phyloP scores from a whole-genome alignment of 805 yeast species.

The Clavispora phyllophila region DNA sequence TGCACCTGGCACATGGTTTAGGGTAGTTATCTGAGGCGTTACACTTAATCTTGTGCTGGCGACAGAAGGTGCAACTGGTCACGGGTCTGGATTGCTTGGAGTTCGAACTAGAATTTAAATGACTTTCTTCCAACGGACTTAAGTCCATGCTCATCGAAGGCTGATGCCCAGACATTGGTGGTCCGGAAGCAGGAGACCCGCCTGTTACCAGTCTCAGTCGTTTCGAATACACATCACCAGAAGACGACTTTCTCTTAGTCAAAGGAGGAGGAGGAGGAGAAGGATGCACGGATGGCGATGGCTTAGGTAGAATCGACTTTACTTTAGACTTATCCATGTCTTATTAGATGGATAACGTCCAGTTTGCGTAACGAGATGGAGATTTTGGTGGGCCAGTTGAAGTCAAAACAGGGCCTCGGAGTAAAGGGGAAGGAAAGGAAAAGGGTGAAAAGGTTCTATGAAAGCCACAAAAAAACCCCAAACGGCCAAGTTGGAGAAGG shows the following conservation, averaged over 20 bases:
- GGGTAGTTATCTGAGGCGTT: slow-evolving; percentile 85
- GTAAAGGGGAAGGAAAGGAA: too few species aligned
- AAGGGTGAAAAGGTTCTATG: too few species aligned
- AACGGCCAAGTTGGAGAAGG: too few species aligned
- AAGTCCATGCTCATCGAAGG: not conserved
- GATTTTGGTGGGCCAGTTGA: too few species aligned
- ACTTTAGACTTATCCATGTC: slow-evolving; percentile 35
- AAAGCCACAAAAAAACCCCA: too few species aligned
- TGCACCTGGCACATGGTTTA: slow-evolving; percentile 76
- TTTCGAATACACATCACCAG: slow-evolving; percentile 9
- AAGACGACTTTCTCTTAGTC: slow-evolving; percentile 14
- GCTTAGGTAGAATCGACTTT: slow-evolving; percentile 41
- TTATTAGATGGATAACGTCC: not conserved
- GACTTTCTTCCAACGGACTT: not conserved
- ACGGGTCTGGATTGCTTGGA: slow-evolving; percentile 59
- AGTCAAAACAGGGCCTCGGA: too few species aligned
- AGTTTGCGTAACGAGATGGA: not conserved
- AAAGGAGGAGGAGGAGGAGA: slow-evolving; percentile 6
- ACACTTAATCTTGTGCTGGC: slow-evolving; percentile 92
- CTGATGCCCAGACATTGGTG: not conserved
- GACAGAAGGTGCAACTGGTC: slow-evolving; percentile 88
- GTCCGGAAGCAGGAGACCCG: not conserved
- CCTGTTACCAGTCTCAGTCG: slow-evolving; percentile 7
- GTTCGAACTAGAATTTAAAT: not conserved
- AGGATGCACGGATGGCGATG: slow-evolving; percentile 17